These are phyloP conservation scores for Cyclocybe aegerita DNA, from an alignment of 768 basidiomycete species.

Conservation along the genomic window DNA sequence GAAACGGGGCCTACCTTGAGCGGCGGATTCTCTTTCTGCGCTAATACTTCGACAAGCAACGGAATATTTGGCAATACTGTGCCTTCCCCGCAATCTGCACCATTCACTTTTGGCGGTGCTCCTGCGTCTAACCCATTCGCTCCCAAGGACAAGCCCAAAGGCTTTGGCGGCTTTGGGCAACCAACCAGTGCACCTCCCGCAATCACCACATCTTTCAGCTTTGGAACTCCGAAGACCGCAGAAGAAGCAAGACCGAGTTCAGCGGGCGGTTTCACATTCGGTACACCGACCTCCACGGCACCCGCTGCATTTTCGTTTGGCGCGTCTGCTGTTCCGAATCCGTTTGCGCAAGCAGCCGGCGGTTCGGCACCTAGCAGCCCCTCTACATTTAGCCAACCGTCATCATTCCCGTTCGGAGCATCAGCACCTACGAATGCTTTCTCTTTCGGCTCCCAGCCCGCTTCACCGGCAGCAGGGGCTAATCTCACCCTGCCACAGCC, in stretches of 20 bases:
- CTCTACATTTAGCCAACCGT: no score
- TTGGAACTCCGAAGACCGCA: slow-evolving; percentile 35
- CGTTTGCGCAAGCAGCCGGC: no score
- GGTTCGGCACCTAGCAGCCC: no score
- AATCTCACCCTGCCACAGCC: slow-evolving; percentile 37
- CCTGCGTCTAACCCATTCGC: slow-evolving; percentile 45
- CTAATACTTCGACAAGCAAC: slow-evolving; percentile 25
- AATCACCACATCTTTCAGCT: slow-evolving; percentile 39
- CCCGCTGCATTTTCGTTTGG: slow-evolving; percentile 26
- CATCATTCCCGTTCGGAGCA: slow-evolving; percentile 42
- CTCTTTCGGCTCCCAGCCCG: slow-evolving; percentile 57
- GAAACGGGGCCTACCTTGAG: slow-evolving; percentile 36
- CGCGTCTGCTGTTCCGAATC: neutral
- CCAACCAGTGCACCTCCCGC: slow-evolving; percentile 28
- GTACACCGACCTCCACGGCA: slow-evolving; percentile 33
- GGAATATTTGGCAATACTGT: slow-evolving; percentile 28
- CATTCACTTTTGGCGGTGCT: slow-evolving; percentile 43
- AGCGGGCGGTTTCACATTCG: slow-evolving; percentile 50
- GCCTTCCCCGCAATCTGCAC: slow-evolving; percentile 18
- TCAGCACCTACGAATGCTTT: slow-evolving; percentile 39
- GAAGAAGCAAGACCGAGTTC: slow-evolving; percentile 38
- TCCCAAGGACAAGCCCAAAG: slow-evolving; percentile 42
- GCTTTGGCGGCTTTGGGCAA: slow-evolving; percentile 51
- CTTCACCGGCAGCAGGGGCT: slow-evolving; percentile 49
- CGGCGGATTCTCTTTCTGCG: slow-evolving; percentile 46